These are phyloP conservation scores for Neurospora africana DNA, from an alignment of 495 filamentous ascomycete genomes.

Conservation along the genomic window DNA sequence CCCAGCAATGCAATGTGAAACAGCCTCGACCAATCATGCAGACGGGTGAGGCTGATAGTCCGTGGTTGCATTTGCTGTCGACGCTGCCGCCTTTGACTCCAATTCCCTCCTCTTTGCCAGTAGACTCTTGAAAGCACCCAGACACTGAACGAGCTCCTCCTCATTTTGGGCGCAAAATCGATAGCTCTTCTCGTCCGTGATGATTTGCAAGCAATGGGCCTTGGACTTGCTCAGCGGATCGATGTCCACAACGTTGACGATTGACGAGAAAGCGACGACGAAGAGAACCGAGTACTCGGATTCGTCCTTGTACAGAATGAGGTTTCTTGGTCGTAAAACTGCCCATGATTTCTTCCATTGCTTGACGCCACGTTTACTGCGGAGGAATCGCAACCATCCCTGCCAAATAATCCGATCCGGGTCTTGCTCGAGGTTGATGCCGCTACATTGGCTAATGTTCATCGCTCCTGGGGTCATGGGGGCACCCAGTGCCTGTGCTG, in stretches of 20 bases:
- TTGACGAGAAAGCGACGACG: conserved; percentile 65
- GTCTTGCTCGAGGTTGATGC: conserved; percentile 40
- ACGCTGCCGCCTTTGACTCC: conserved; percentile 29
- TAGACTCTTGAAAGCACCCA: conserved; percentile 85
- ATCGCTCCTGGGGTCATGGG: conserved; percentile 25
- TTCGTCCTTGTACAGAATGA: conserved; percentile 90
- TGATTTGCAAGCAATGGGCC: conserved; percentile 80
- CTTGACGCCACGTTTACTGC: conserved; percentile 73
- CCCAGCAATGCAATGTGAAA: background rate
- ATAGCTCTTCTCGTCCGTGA: conserved; percentile 87
- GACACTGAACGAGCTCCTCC: conserved; percentile 69
- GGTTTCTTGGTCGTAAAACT: conserved; percentile 74
- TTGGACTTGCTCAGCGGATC: conserved; percentile 80
- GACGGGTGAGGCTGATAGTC: background rate
- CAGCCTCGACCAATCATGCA: background rate
- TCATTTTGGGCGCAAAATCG: conserved; percentile 77
- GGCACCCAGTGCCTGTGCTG: conserved; percentile 2
- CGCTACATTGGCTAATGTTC: conserved; percentile 48
- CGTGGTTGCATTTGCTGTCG: conserved; percentile 8
- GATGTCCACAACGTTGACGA: conserved; percentile 89
- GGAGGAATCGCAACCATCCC: conserved; percentile 78
- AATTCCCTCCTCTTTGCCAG: conserved; percentile 57
- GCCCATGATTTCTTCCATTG: conserved; percentile 95
- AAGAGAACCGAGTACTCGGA: conserved; percentile 80
- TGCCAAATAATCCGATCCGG: conserved; percentile 79